Conservation (phyloP, 257 asterid species). For the Nicotiana undulata region DNA sequence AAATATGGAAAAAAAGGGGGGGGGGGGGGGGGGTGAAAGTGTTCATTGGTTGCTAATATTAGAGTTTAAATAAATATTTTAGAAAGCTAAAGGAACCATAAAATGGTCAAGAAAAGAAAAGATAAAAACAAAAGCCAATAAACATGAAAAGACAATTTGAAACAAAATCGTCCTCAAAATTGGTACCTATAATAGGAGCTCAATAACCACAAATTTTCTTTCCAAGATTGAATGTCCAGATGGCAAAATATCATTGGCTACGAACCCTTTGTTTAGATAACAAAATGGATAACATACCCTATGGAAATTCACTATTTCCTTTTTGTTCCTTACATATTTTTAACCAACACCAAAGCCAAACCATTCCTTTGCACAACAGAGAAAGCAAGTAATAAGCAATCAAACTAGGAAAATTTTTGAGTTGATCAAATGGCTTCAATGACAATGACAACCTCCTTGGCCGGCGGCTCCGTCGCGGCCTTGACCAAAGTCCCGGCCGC, state of each 20-base stretch:
- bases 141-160: neutral
- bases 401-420: neutral
- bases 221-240: neutral
- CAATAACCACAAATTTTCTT: neutral
- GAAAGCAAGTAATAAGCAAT: neutral
- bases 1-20: no score
- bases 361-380: neutral
- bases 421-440: constrained; percentile 6
- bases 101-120: neutral
- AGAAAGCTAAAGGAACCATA: neutral
- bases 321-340: neutral
- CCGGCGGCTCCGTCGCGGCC: neutral
- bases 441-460: constrained; percentile 8
- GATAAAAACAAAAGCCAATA: neutral
- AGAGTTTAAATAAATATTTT: neutral
- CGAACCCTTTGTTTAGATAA: neutral
- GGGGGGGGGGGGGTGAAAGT: neutral
- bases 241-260: neutral
- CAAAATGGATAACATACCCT: neutral
- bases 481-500: neutral
- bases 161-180: neutral
- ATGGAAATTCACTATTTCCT: neutral
- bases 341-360: neutral
- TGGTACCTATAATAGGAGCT: neutral
- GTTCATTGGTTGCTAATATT: neutral